These are phyloP conservation scores for Tephrocybe rancida DNA, from an alignment of 768 basidiomycete species.

Conservation along the genomic window DNA sequence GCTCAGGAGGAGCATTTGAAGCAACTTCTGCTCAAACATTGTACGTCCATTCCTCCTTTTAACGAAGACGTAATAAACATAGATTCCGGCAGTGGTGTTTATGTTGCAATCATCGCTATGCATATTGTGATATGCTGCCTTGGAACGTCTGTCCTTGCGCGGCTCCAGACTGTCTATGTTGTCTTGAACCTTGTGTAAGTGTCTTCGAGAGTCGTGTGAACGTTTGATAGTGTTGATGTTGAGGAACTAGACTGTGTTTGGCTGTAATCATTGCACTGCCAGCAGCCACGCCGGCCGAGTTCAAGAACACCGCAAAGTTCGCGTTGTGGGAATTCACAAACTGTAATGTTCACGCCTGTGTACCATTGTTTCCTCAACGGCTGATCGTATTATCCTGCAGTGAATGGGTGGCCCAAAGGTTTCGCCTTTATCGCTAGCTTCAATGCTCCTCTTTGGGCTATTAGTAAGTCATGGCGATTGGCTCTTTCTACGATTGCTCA, in stretches of 20 bases:
- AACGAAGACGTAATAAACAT: not conserved
- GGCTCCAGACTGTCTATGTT: conserved; percentile 72
- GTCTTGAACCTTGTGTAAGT: conserved; percentile 68
- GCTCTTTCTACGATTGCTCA: not conserved
- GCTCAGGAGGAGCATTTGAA: conserved; percentile 30
- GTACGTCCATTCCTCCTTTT: conserved; percentile 17
- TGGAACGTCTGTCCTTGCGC: conserved; percentile 66
- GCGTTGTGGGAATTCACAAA: conserved; percentile 27
- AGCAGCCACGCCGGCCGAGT: conserved; percentile 59
- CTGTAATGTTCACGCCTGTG: not conserved
- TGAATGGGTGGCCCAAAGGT: conserved; percentile 58
- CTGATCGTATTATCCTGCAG: conserved; percentile 24
- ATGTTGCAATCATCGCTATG: conserved; percentile 59
- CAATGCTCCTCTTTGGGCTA: conserved; percentile 46
- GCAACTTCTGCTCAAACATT: conserved; percentile 35
- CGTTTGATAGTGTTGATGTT: no score
- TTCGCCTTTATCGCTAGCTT: conserved; percentile 54
- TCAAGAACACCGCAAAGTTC: conserved; percentile 59
- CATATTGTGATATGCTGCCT: conserved; percentile 71
- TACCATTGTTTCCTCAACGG: not conserved
- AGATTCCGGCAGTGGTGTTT: conserved; percentile 55
- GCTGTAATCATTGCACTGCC: conserved; percentile 73
- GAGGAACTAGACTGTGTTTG: conserved; percentile 52
- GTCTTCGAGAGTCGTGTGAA: no score
- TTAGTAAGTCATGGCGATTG: conserved; percentile 26